Evolutionary conservation across 805 yeast genomes (phyloP).

Genomic region (Teunomyces barrocoloradensis): DNA sequence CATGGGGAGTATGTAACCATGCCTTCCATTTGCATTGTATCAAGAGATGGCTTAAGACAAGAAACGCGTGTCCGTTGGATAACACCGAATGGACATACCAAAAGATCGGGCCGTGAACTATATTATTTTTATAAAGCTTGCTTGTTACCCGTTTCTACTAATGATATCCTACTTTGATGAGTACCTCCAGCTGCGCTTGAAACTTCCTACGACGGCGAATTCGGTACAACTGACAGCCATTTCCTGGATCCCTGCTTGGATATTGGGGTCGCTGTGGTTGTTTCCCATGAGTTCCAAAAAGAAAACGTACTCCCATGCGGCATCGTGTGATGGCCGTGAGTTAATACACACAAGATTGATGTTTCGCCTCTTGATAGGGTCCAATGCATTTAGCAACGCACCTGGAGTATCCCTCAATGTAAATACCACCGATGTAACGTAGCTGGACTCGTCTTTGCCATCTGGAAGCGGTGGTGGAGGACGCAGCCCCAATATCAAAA

Average conservation of each 20-base stretch:
- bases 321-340: conserved; percentile 68
- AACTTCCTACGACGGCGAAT: conserved; percentile 59
- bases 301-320: conserved; percentile 80
- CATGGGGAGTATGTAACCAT: conserved; percentile 96
- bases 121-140: no score
- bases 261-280: conserved; percentile 22
- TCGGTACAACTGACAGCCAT: conserved; percentile 45
- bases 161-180: conserved; percentile 1
- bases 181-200: conserved; percentile 44
- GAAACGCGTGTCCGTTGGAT: conserved; percentile 96
- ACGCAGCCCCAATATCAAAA: conserved; percentile 58
- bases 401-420: conserved; percentile 70
- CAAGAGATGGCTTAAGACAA: conserved; percentile 88
- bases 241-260: conserved; percentile 38
- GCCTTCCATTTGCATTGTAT: conserved; percentile 99
- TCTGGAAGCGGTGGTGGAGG: conserved; percentile 8
- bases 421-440: conserved; percentile 60
- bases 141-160: neutral
- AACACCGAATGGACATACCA: conserved; percentile 79
- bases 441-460: conserved; percentile 4
- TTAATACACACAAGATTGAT: conserved; percentile 70
- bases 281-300: conserved; percentile 67
- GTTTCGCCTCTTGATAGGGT: conserved; percentile 50
- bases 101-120: conserved; percentile 62
- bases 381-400: conserved; percentile 64